phyloP scores from a whole-genome alignment of 2,329 filamentous ascomycete genomes.

The Trichoderma afroharzianum region DNA sequence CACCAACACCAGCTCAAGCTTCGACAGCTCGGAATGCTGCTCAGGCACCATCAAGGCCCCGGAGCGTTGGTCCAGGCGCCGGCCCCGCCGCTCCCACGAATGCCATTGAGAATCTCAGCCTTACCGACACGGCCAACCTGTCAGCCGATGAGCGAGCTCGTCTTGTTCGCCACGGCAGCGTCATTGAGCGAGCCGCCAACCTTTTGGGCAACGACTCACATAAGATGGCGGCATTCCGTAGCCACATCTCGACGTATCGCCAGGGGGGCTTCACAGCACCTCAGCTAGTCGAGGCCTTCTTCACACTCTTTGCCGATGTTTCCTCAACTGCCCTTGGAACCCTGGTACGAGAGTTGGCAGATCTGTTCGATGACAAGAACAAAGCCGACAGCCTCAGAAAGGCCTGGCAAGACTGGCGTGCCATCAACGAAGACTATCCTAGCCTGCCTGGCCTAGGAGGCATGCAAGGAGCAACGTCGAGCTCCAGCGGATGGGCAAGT shows the following conservation, averaged over 20 bases:
- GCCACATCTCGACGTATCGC: constrained; percentile 74
- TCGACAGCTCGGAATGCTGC: constrained; percentile 14
- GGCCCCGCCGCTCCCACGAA: constrained; percentile 24
- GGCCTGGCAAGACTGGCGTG: constrained; percentile 93
- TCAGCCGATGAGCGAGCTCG: constrained; percentile 79
- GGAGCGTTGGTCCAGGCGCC: constrained; percentile 20
- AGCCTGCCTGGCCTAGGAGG: constrained; percentile 74
- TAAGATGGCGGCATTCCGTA: constrained; percentile 76
- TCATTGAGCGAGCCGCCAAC: constrained; percentile 79
- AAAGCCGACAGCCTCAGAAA: constrained; percentile 73
- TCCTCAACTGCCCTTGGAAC: constrained; percentile 79
- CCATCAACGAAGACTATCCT: constrained; percentile 94
- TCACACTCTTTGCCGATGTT: constrained; percentile 75
- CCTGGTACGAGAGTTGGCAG: constrained; percentile 83
- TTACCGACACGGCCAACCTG: constrained; percentile 50
- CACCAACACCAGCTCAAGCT: constrained; percentile 22
- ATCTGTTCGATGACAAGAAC: constrained; percentile 79
- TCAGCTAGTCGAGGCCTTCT: constrained; percentile 82
- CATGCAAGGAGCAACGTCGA: constrained; percentile 58
- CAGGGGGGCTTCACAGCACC: constrained; percentile 65
- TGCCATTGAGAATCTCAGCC: constrained; percentile 49
- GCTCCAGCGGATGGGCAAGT: constrained; percentile 56
- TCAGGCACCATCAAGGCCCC: constrained; percentile 9
- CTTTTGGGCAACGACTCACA: constrained; percentile 72
- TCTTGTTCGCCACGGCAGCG: constrained; percentile 73